A percentile compares a stretch with the other conserved stretches of the same genome.
These are phyloP conservation scores for Coemansia sp. DNA, from an alignment of 192 early-diverging fungal genomes.

Conservation along the genomic window DNA sequence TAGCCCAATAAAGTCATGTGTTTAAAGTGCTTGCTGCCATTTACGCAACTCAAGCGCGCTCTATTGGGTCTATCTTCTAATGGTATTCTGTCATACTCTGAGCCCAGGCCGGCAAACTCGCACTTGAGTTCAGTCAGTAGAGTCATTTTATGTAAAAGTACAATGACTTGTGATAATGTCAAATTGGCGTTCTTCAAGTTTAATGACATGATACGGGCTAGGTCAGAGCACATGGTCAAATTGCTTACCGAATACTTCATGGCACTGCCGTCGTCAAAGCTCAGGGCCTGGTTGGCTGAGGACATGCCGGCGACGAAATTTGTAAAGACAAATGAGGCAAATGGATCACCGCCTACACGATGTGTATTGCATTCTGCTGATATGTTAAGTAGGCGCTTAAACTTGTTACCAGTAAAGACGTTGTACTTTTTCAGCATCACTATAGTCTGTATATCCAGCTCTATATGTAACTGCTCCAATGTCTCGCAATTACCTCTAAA, in stretches of 20 bases:
- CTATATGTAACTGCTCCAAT: conserved; percentile 2
- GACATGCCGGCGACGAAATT: conserved; percentile 10
- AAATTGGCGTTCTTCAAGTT: conserved; percentile 10
- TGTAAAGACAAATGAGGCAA: not conserved
- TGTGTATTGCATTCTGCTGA: not conserved
- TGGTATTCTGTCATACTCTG: not conserved
- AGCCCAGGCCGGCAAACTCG: conserved; percentile 5
- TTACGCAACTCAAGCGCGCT: not conserved
- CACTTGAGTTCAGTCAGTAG: conserved; percentile 6
- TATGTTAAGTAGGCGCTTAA: not conserved
- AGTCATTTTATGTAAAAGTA: conserved; percentile 1
- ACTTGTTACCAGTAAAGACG: conserved; percentile 7
- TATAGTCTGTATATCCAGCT: not conserved
- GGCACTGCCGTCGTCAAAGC: conserved; percentile 1
- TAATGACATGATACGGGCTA: conserved; percentile 2
- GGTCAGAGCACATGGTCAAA: conserved; percentile 5
- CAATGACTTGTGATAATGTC: not conserved
- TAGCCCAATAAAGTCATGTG: conserved; percentile 3
- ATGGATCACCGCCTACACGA: not conserved
- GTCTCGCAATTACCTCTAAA: conserved; percentile 12
- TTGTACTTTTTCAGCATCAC: conserved; percentile 3
- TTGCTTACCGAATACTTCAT: conserved; percentile 3
- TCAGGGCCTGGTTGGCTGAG: not conserved
- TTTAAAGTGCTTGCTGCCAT: conserved; percentile 4
- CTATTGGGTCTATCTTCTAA: not conserved